A percentile compares a stretch with the other conserved stretches of the same genome.
These are phyloP conservation scores for Boletus reticuloceps DNA, from an alignment of 768 basidiomycete genomes.

Conservation along the genomic window DNA sequence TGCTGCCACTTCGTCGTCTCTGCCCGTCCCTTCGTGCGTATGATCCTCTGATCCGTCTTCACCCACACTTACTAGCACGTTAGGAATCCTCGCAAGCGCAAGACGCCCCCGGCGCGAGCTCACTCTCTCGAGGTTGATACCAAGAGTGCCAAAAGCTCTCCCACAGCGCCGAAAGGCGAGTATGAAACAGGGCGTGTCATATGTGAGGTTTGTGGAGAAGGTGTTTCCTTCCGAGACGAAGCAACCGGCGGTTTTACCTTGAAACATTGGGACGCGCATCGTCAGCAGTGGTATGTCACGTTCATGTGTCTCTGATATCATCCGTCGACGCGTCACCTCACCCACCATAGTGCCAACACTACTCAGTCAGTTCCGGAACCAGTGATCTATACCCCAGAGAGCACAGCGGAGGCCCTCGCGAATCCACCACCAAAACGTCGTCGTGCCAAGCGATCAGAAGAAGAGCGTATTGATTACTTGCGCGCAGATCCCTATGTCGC, in stretches of 20 bases:
- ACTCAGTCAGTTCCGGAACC: conserved; percentile 34
- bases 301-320: conserved; percentile 1
- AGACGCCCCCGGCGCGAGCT: conserved; percentile 30
- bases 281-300: conserved; percentile 50
- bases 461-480: conserved; percentile 69
- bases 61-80: conserved; percentile 7
- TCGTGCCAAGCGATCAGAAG: conserved; percentile 73
- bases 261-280: conserved; percentile 70
- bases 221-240: conserved; percentile 68
- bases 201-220: conserved; percentile 60
- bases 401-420: conserved; percentile 39
- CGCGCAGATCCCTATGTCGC: conserved; percentile 73
- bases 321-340: conserved; percentile 5
- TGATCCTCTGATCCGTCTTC: conserved; percentile 15
- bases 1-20: conserved; percentile 3
- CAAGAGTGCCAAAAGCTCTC: conserved; percentile 6
- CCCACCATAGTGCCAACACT: conserved; percentile 25
- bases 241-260: conserved; percentile 60
- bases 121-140: conserved; percentile 14
- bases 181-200: conserved; percentile 65
- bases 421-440: conserved; percentile 61
- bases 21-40: conserved; percentile 21
- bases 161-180: conserved; percentile 41
- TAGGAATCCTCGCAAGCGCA: conserved; percentile 42
- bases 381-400: conserved; percentile 44